Base-by-base conservation (phyloP, 257 asterid genomes). In the Ilex aquifolium region DNA sequence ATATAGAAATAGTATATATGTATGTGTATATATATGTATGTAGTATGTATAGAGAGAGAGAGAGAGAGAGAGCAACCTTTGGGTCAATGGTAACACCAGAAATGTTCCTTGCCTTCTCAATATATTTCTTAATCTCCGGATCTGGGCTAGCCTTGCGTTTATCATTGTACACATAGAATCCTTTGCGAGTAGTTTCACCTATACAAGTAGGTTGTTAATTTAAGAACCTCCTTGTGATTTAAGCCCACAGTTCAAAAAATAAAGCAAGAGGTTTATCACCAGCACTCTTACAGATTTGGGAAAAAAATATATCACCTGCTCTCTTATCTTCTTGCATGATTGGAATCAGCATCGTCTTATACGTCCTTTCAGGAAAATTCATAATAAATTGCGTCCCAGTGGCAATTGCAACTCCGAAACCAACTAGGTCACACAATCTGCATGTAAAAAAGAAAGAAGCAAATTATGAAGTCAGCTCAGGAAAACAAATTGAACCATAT, bases 61-160 rank as follows among this genome's bases (percentile, higher is more conserved):
- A 65, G 14, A 54, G 31, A 10, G n/a, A 17, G 61, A 10, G 46
- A 31, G 39, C 58, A 16, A 92, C 99, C 99, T 87, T 85, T 12
- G 97, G 92, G 72, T 93, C 95, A 62, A 90, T 54, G 13, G 76
- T 66, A 64, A 76, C 95, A 74, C 96, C 96, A 29, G 97, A 65
- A 11, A 90, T 69, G 72, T 87, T 89, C 65, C 95, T 78, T 32
- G 96, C 78, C 78, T 85, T 86, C 65, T 87, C 88, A 49, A 93
- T 82, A 73, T 82, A 87, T 71, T 82, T 90, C 78, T 74, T 82
- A 60, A 93, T 63, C 67, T 93, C 95, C 15, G 95, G 95, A 64
- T 93, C 97, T n/a, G 95, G 96, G 79, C 68, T 86, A 61, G 95
- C 97, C 82, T 73, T 85, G 67, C 95, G 90, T 81, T 82, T 85